Conservation (phyloP, 2,329 filamentous ascomycete genomes). For the Fusarium annulatum region DNA sequence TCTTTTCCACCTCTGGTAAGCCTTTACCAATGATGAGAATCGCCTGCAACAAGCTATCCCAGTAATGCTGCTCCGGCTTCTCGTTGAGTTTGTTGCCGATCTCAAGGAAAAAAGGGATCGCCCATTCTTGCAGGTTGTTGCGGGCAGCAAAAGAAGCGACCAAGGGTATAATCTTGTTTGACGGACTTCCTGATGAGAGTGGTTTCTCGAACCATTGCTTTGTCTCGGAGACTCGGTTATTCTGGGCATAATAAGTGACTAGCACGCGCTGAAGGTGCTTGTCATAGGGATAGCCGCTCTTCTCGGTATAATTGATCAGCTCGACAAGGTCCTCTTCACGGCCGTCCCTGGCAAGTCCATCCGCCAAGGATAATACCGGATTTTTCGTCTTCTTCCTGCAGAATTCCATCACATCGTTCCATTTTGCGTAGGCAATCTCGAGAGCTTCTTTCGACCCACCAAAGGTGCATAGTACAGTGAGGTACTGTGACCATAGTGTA, state of each 20-base stretch:
- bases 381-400: constrained; percentile 37
- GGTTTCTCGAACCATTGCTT: constrained; percentile 75
- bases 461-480: constrained; percentile 62
- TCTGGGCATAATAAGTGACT: constrained; percentile 70
- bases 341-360: constrained; percentile 71
- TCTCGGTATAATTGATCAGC: constrained; percentile 64
- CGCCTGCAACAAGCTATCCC: constrained; percentile 81
- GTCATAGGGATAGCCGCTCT: constrained; percentile 58
- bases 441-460: constrained; percentile 66
- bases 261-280: constrained; percentile 64
- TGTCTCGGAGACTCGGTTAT: constrained; percentile 68
- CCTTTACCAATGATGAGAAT: constrained; percentile 75
- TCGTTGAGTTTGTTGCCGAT: constrained; percentile 58
- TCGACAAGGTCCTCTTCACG: constrained; percentile 67
- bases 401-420: constrained; percentile 41
- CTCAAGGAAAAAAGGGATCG: constrained; percentile 66
- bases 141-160: constrained; percentile 65
- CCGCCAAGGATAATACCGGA: constrained; percentile 47
- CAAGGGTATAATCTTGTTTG: constrained; percentile 42
- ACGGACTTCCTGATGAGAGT: constrained; percentile 48
- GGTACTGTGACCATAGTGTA: constrained; percentile 47
- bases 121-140: constrained; percentile 71
- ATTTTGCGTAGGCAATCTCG: constrained; percentile 53
- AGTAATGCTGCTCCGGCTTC: constrained; percentile 64
- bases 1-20: constrained; percentile 61